Percentiles rank a stretch among this genome's conserved stretches.
Conservation (phyloP, 768 basidiomycete genomes). For the Aureoboletus auriporus region DNA sequence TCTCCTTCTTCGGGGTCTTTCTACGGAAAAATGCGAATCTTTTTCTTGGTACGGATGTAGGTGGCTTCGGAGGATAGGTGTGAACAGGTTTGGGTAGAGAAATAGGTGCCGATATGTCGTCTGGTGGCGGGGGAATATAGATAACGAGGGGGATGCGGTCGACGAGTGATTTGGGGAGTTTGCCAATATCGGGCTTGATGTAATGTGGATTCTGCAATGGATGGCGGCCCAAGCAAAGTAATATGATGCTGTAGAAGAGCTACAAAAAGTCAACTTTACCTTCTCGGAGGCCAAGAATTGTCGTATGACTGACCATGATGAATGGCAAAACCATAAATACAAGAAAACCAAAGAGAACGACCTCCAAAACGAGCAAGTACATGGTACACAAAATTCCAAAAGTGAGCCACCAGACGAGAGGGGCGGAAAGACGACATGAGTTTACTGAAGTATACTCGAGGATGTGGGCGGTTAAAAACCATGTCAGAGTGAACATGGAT, state of each 20-base stretch:
- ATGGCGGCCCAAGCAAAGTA: slow-evolving; percentile 77
- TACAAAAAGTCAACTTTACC: slow-evolving; percentile 24
- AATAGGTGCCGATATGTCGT: slow-evolving; percentile 34
- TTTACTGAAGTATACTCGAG: slow-evolving; percentile 73
- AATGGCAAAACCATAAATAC: slow-evolving; percentile 79
- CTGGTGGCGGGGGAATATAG: slow-evolving; percentile 79
- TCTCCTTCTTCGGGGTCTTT: slow-evolving; percentile 24
- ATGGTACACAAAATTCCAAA: slow-evolving; percentile 78
- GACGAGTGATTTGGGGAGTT: slow-evolving; percentile 65
- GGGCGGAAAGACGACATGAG: slow-evolving; percentile 68
- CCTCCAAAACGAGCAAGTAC: slow-evolving; percentile 71
- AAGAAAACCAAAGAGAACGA: slow-evolving; percentile 68
- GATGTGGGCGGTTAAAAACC: slow-evolving; percentile 82
- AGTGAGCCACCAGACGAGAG: slow-evolving; percentile 84
- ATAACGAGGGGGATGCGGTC: slow-evolving; percentile 80
- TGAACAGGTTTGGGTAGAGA: slow-evolving; percentile 49
- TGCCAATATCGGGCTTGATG: slow-evolving; percentile 77
- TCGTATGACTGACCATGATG: slow-evolving; percentile 55
- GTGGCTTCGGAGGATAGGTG: slow-evolving; percentile 57
- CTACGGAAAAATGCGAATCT: slow-evolving; percentile 53
- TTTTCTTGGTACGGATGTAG: slow-evolving; percentile 30
- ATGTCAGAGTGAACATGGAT: slow-evolving; percentile 69
- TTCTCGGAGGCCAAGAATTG: neutral
- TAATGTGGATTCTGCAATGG: slow-evolving; percentile 69
- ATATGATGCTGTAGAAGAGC: slow-evolving; percentile 75